phyloP scores from a whole-genome alignment of 257 asterid genomes.

The Ophiorrhiza pumila region DNA sequence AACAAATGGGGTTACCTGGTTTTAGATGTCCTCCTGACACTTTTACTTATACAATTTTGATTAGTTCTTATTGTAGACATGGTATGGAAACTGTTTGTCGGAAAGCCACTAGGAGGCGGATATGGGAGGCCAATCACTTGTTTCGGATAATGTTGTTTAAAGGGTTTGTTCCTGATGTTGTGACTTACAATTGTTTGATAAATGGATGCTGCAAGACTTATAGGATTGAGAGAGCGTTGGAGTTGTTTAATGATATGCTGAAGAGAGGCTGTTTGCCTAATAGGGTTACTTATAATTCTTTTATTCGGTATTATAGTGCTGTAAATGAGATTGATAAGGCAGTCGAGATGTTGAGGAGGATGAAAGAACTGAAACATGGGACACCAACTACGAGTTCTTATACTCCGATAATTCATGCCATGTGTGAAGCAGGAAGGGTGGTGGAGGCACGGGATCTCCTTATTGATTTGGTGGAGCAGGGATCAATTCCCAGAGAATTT shows the following conservation, averaged over 20 bases:
- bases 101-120: slow-evolving; percentile 76
- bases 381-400: slow-evolving; percentile 66
- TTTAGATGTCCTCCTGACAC: slow-evolving; percentile 74
- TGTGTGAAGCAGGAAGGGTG: slow-evolving; percentile 79
- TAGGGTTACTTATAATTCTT: slow-evolving; percentile 73
- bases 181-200: slow-evolving; percentile 86
- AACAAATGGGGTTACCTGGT: slow-evolving; percentile 90
- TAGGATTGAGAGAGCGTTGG: slow-evolving; percentile 83
- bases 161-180: slow-evolving; percentile 88
- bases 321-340: slow-evolving; percentile 83
- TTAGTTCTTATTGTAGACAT: slow-evolving; percentile 71
- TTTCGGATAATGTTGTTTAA: slow-evolving; percentile 79
- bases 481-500: slow-evolving; percentile 75
- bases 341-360: slow-evolving; percentile 70
- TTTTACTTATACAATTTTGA: slow-evolving; percentile 74
- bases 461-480: slow-evolving; percentile 61
- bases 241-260: slow-evolving; percentile 76
- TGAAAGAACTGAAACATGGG: slow-evolving; percentile 64
- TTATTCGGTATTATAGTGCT: slow-evolving; percentile 73
- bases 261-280: slow-evolving; percentile 70
- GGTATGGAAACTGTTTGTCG: slow-evolving; percentile 67
- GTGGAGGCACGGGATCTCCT: slow-evolving; percentile 59
- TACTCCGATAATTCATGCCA: slow-evolving; percentile 70
- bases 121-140: slow-evolving; percentile 94
- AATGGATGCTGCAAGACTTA: slow-evolving; percentile 90